Percentiles rank a stretch among this genome's conserved stretches.
Evolutionary conservation across 2,329 filamentous ascomycete species (phyloP).

Genomic region (Oidium heveae): DNA sequence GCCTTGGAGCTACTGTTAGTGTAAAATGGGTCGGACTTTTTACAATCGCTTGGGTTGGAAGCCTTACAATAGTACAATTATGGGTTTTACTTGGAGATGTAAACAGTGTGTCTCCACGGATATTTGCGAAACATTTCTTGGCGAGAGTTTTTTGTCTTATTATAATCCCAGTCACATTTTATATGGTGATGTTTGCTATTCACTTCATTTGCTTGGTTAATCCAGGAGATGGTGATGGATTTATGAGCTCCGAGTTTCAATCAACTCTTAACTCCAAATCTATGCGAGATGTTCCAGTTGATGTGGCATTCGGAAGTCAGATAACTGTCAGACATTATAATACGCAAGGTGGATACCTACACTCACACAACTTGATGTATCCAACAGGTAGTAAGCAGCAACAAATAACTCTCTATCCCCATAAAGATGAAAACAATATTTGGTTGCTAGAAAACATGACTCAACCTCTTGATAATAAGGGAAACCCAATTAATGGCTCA

Average conservation of each 20-base stretch:
- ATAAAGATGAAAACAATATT: conserved; percentile 96
- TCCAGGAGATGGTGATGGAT: conserved; percentile 89
- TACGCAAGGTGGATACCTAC: conserved; percentile 90
- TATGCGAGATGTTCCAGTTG: conserved; percentile 85
- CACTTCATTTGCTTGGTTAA: conserved; percentile 87
- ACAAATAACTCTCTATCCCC: conserved; percentile 91
- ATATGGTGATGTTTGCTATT: conserved; percentile 91
- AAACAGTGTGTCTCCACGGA: conserved; percentile 57
- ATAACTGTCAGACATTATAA: conserved; percentile 80
- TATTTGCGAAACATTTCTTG: conserved; percentile 86
- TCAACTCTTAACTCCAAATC: conserved; percentile 87
- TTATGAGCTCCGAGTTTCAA: conserved; percentile 99
- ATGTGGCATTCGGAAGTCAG: conserved; percentile 72
- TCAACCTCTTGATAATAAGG: conserved; percentile 55
- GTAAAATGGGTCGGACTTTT: conserved; percentile 99
- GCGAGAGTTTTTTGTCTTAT: conserved; percentile 80
- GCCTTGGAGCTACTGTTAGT: conserved; percentile 71
- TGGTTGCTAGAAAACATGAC: conserved; percentile 93
- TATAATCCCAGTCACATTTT: conserved; percentile 68
- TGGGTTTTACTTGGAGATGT: conserved; percentile 86
- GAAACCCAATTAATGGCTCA: conserved; percentile 55
- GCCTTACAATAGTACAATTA: conserved; percentile 70
- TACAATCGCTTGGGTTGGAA: conserved; percentile 94
- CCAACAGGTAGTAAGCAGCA: conserved; percentile 94
- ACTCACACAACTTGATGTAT: conserved; percentile 95